Evolutionary conservation across 345 rosid species (phyloP).

Genomic region (Lumnitzera littorea): DNA sequence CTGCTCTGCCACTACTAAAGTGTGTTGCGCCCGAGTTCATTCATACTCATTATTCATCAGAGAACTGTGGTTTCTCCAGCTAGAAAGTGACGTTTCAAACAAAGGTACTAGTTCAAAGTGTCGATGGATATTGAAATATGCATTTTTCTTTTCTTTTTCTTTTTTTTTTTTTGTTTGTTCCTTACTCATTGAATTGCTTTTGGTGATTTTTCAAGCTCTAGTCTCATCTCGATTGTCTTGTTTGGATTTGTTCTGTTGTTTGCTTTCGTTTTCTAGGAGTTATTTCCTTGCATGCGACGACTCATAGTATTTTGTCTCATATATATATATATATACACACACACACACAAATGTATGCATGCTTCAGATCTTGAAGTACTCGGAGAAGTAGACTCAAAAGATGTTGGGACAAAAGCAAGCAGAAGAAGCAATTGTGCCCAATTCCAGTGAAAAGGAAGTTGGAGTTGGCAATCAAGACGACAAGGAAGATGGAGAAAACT

Average conservation of each 20-base stretch:
- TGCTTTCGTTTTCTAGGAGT: constrained; percentile 1
- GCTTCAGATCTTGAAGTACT: not conserved
- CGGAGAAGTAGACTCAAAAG: not conserved
- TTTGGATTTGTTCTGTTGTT: not conserved
- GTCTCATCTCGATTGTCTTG: not conserved
- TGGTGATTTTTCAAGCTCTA: not conserved
- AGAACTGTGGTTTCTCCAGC: too few relatives aligned
- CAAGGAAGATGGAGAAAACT: constrained; percentile 26
- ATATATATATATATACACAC: not conserved
- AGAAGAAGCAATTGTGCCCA: constrained; percentile 20
- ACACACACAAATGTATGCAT: too few relatives aligned
- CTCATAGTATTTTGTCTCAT: constrained; percentile 1
- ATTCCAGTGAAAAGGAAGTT: constrained; percentile 2
- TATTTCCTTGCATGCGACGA: not conserved
- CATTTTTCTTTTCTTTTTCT: too few relatives aligned
- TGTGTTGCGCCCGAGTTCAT: too few relatives aligned
- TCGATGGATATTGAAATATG: too few relatives aligned
- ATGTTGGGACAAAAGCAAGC: constrained; percentile 17
- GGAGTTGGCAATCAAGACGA: constrained; percentile 7
- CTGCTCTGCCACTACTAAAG: too few relatives aligned
- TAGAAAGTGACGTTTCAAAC: too few relatives aligned
- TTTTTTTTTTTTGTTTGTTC: too few relatives aligned
- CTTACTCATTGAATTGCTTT: too few relatives aligned
- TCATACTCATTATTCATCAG: too few relatives aligned
- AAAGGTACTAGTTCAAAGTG: too few relatives aligned